A percentile compares a stretch with the other conserved stretches of the same genome.
Conservation (phyloP, 352 stramenopile species). For the Halophytophthora batemanensis region DNA sequence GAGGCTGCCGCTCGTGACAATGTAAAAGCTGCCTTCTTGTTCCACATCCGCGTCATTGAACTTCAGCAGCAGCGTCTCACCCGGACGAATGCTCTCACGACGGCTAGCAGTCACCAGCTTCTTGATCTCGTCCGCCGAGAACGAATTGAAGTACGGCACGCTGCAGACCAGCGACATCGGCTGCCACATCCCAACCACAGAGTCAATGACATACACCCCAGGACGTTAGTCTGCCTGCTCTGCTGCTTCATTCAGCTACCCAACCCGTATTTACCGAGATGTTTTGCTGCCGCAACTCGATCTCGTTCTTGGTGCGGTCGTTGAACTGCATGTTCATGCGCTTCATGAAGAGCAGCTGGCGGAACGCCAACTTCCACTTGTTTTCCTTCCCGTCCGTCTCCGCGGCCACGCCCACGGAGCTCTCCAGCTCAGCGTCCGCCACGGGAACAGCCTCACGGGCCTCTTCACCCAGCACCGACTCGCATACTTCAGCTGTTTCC, state of each 20-base stretch:
- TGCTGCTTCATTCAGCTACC: not conserved
- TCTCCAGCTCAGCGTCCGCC: not conserved
- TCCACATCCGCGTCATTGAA: slow-evolving; percentile 5
- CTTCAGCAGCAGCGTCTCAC: slow-evolving; percentile 41
- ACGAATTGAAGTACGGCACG: slow-evolving; percentile 70
- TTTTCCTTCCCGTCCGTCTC: slow-evolving; percentile 31
- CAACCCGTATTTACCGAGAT: slow-evolving; percentile 42
- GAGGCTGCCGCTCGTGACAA: slow-evolving; percentile 60
- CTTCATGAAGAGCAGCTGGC: slow-evolving; percentile 84
- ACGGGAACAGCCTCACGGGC: slow-evolving; percentile 12
- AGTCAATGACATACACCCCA: not conserved
- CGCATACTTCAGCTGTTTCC: not conserved
- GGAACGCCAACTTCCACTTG: slow-evolving; percentile 75
- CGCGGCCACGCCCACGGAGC: not conserved
- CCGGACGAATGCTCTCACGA: slow-evolving; percentile 40
- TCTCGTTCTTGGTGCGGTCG: slow-evolving; percentile 73
- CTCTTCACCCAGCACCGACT: slow-evolving; percentile 7
- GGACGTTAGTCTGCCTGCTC: not conserved
- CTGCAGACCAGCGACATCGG: slow-evolving; percentile 71
- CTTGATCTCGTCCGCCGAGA: slow-evolving; percentile 55
- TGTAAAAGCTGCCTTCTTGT: slow-evolving; percentile 51
- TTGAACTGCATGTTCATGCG: slow-evolving; percentile 81
- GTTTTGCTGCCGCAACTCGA: slow-evolving; percentile 73
- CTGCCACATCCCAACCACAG: slow-evolving; percentile 17
- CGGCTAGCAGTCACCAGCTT: slow-evolving; percentile 42